These are phyloP conservation scores for Starmerella bombicola DNA, from an alignment of 805 yeast species.

Conservation along the genomic window DNA sequence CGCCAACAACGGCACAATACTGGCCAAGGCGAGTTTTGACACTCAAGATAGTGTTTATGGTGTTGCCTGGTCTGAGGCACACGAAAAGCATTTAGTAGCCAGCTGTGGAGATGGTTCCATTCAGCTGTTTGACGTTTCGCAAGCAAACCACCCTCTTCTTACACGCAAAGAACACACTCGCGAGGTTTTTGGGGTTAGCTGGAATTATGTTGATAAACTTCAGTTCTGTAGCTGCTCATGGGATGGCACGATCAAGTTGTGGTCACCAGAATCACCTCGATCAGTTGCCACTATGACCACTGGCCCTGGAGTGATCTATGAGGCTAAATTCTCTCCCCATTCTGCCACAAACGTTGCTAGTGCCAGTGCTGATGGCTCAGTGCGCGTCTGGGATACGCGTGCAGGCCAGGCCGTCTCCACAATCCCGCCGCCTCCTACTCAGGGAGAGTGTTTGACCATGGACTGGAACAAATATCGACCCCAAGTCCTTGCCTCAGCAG, in stretches of 20 bases:
- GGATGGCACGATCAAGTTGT: constrained; percentile 75
- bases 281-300: constrained; percentile 17
- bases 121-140: constrained; percentile 62
- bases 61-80: constrained; percentile 77
- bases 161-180: constrained; percentile 51
- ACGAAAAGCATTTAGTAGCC: constrained; percentile 71
- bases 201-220: constrained; percentile 59
- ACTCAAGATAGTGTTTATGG: constrained; percentile 92
- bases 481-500: constrained; percentile 69
- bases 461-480: constrained; percentile 89
- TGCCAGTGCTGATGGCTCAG: constrained; percentile 60
- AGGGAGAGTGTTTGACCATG: constrained; percentile 64
- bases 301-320: constrained; percentile 42
- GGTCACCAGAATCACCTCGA: constrained; percentile 23
- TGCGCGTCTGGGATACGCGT: constrained; percentile 75
- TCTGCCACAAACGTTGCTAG: constrained; percentile 56
- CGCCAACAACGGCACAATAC: constrained; percentile 49
- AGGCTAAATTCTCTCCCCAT: constrained; percentile 75
- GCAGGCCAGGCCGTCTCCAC: constrained; percentile 25
- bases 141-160: constrained; percentile 24
- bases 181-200: constrained; percentile 61
- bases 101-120: constrained; percentile 88
- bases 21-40: constrained; percentile 48
- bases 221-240: constrained; percentile 70
- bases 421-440: constrained; percentile 55